Percentiles rank a stretch among this genome's conserved stretches.
Conservation (phyloP, 331 rosid species). For the Stylosanthes scabra region DNA sequence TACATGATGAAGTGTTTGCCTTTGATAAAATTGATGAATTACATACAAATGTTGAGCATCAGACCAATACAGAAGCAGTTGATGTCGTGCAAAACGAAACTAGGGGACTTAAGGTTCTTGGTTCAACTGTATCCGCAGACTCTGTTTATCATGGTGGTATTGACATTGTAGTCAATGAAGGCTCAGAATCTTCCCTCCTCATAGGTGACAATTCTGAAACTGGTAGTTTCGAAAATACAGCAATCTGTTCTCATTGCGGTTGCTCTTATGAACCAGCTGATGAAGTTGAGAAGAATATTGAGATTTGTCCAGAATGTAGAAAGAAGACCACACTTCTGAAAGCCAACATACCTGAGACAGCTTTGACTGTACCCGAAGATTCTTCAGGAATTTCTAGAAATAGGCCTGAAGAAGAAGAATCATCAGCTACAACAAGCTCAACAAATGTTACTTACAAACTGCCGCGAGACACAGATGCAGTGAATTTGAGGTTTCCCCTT, state of each 20-base stretch:
- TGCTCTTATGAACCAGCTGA: slow-evolving; percentile 45
- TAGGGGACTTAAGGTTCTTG: slow-evolving; percentile 21
- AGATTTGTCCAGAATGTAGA: slow-evolving; percentile 47
- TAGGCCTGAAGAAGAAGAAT: slow-evolving; percentile 35
- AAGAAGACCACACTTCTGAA: slow-evolving; percentile 32
- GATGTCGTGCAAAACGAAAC: slow-evolving; percentile 28
- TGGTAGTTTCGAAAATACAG: slow-evolving; percentile 47
- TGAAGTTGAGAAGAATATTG: slow-evolving; percentile 46
- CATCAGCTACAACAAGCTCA: slow-evolving; percentile 25
- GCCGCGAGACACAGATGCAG: slow-evolving; percentile 41
- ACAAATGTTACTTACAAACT: slow-evolving; percentile 19
- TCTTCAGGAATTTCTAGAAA: slow-evolving; percentile 31
- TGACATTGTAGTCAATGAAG: slow-evolving; percentile 44
- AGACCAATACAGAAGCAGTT: slow-evolving; percentile 29
- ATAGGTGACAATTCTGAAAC: slow-evolving; percentile 49
- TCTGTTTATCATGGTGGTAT: slow-evolving; percentile 38
- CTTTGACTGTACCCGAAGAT: slow-evolving; percentile 33
- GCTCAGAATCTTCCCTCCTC: slow-evolving; percentile 50
- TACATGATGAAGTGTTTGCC: slow-evolving; percentile 61
- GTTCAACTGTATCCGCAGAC: slow-evolving; percentile 26
- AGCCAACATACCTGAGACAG: slow-evolving; percentile 44
- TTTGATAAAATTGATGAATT: slow-evolving; percentile 44
- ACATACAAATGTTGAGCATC: slow-evolving; percentile 32
- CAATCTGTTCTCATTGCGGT: slow-evolving; percentile 66
- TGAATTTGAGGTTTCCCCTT: slow-evolving; percentile 42